phyloP scores from a whole-genome alignment of 2,329 filamentous ascomycete species.

The Moelleriella libera region DNA sequence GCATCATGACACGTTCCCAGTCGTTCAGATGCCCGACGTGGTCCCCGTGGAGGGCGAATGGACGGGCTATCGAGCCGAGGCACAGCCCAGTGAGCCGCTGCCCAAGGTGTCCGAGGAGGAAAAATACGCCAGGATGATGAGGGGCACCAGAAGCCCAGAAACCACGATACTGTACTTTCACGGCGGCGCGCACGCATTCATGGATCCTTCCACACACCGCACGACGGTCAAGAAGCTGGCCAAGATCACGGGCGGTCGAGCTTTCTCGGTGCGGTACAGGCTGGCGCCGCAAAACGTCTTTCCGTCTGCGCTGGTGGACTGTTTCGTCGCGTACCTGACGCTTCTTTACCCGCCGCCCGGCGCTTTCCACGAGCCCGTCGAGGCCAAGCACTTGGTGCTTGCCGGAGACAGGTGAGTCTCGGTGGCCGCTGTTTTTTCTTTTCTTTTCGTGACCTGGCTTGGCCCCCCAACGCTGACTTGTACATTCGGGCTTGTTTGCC shows the following conservation, averaged over 20 bases:
- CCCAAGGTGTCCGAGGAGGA: constrained; percentile 46
- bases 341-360: constrained; percentile 58
- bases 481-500: neutral
- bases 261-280: constrained; percentile 61
- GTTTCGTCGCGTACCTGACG: constrained; percentile 56
- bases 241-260: constrained; percentile 50
- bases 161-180: constrained; percentile 60
- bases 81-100: constrained; percentile 30
- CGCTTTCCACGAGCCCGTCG: constrained; percentile 51
- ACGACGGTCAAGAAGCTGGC: constrained; percentile 44
- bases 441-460: neutral
- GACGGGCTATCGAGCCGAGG: constrained; percentile 53
- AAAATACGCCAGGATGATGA: constrained; percentile 53
- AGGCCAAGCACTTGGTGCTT: constrained; percentile 53
- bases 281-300: constrained; percentile 64
- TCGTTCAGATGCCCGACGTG: constrained; percentile 31
- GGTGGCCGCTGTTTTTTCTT: neutral
- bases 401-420: constrained; percentile 47
- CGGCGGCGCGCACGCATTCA: constrained; percentile 60
- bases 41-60: constrained; percentile 56
- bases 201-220: constrained; percentile 57
- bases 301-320: constrained; percentile 60
- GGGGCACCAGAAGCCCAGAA: constrained; percentile 43
- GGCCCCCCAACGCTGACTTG: no score
- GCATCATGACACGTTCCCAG: constrained; percentile 4